Conservation (phyloP, 306 rosid species). For the barrel medic (Medicago truncatula) region MtrunA17r5.0-ANR NC_053044.1:43855501-43856000, state of each 20-base stretch:
- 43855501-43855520: constrained; percentile 68
- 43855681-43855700: constrained; percentile 76
- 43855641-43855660: constrained; percentile 84
- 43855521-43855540: constrained; percentile 78
- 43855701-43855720: constrained; percentile 81
- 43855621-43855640: constrained; percentile 95
- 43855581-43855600: constrained; percentile 73
- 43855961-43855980: background rate
- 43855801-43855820: constrained; percentile 48
- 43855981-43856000: constrained; percentile 30
- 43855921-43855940: constrained; percentile 39
- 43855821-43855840: constrained; percentile 50
- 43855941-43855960: constrained; percentile 27
- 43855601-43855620: constrained; percentile 70
- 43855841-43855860: constrained; percentile 74
- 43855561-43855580: constrained; percentile 98
- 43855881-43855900: constrained; percentile 66
- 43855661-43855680: constrained; percentile 71
- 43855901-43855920: constrained; percentile 51
- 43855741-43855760: constrained; percentile 61
- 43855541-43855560: constrained; percentile 50
- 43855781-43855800: constrained; percentile 45
- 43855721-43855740: constrained; percentile 62
- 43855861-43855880: constrained; percentile 89
- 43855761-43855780: constrained; percentile 48